Percentiles rank a stretch among this genome's conserved stretches.
Conservation (phyloP, 805 yeast species). For the Candida andamanensis region DNA sequence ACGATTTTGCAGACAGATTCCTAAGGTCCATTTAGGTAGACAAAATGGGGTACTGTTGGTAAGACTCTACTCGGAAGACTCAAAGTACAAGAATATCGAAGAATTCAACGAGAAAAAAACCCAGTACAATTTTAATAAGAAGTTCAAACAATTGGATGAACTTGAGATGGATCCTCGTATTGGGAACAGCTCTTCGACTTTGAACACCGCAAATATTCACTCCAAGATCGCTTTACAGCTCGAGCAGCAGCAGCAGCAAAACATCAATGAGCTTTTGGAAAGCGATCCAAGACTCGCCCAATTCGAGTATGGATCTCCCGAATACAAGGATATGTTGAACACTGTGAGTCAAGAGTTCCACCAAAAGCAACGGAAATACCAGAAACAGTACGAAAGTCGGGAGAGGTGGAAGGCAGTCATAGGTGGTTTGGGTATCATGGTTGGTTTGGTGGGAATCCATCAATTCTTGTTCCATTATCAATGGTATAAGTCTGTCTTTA, state of each 20-base stretch:
- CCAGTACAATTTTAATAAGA: slow-evolving; percentile 9
- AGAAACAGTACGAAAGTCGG: slow-evolving; percentile 31
- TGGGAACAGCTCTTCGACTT: slow-evolving; percentile 1
- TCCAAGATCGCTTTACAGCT: slow-evolving; percentile 9
- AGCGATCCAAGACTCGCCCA: slow-evolving; percentile 26
- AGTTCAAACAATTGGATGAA: slow-evolving; percentile 1
- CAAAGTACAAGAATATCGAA: slow-evolving; percentile 21
- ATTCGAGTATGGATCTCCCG: slow-evolving; percentile 28
- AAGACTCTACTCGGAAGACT: slow-evolving; percentile 2
- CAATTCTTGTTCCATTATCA: slow-evolving; percentile 41
- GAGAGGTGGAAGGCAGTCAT: slow-evolving; percentile 43
- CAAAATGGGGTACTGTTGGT: too few relatives aligned
- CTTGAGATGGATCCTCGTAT: slow-evolving; percentile 3
- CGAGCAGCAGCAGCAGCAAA: slow-evolving; percentile 12
- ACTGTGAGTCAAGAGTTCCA: slow-evolving; percentile 23
- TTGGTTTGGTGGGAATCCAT: slow-evolving; percentile 35
- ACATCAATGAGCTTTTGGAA: slow-evolving; percentile 21
- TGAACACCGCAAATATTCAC: slow-evolving; percentile 7
- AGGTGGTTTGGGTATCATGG: slow-evolving; percentile 37
- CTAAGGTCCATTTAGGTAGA: too few relatives aligned
- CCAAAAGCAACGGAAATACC: slow-evolving; percentile 20
- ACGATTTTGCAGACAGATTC: too few relatives aligned
- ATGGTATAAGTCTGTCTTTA: slow-evolving; percentile 29
- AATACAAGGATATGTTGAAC: slow-evolving; percentile 29
- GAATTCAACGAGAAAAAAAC: slow-evolving; percentile 33